These are phyloP conservation scores for Aspergillus tubingensis DNA, from an alignment of 2,329 filamentous ascomycete species.

Conservation along the genomic window DNA sequence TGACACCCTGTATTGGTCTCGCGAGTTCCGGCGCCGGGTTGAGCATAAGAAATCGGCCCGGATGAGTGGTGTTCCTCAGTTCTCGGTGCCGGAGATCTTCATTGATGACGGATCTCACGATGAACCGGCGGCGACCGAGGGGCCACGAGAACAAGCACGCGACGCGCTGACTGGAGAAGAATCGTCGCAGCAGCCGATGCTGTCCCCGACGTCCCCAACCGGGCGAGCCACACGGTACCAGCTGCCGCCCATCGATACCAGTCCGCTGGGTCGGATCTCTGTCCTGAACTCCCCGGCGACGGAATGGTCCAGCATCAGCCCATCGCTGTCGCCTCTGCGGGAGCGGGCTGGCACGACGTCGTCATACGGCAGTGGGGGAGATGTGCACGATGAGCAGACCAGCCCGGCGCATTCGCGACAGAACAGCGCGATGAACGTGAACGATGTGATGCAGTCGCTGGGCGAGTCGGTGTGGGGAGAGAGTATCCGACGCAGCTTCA, in stretches of 20 bases:
- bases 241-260: conserved; percentile 52
- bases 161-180: conserved; percentile 9
- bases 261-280: conserved; percentile 43
- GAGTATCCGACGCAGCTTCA: conserved; percentile 86
- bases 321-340: conserved; percentile 38
- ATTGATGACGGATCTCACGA: conserved; percentile 71
- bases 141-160: conserved; percentile 15
- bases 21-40: conserved; percentile 75
- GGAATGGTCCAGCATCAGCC: conserved; percentile 58
- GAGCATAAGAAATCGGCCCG: conserved; percentile 72
- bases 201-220: conserved; percentile 33
- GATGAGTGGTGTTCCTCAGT: conserved; percentile 75
- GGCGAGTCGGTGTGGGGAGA: conserved; percentile 92
- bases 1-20: conserved; percentile 84
- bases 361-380: conserved; percentile 34
- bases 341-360: conserved; percentile 24
- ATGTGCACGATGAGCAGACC: conserved; percentile 16
- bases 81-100: conserved; percentile 85
- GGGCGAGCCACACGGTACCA: conserved; percentile 38
- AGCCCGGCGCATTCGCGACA: conserved; percentile 56
- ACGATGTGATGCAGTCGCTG: conserved; percentile 79
- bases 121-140: conserved; percentile 31
- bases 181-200: conserved; percentile 28
- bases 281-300: conserved; percentile 35
- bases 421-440: conserved; percentile 70